These are phyloP conservation scores for Smallanthus sonchifolius DNA, from an alignment of 129 eudicot genomes.

Conservation along the genomic window DNA sequence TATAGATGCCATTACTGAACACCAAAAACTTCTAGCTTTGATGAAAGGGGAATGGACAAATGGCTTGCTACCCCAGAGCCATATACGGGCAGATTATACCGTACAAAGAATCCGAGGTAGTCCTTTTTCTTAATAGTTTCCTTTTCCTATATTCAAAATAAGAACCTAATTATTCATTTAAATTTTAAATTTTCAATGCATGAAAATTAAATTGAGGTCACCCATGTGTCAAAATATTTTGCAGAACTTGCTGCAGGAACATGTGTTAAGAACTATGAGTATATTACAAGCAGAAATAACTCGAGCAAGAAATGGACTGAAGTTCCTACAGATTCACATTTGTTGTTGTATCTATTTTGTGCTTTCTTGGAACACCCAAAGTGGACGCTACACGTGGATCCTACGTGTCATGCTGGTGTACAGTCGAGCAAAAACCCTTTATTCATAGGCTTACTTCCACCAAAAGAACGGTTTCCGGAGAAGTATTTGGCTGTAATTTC, in stretches of 20 bases:
- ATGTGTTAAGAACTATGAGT: slow-evolving; percentile 77
- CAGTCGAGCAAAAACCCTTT: slow-evolving; percentile 91
- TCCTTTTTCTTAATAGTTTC: slow-evolving; percentile 6
- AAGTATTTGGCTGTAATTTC: slow-evolving; percentile 73
- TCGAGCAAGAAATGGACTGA: slow-evolving; percentile 84
- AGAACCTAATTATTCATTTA: not conserved
- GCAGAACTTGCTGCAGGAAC: slow-evolving; percentile 92
- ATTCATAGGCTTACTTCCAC: slow-evolving; percentile 80
- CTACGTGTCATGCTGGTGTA: slow-evolving; percentile 73
- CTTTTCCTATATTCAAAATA: not conserved
- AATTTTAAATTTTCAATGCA: not conserved
- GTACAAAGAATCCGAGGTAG: slow-evolving; percentile 77
- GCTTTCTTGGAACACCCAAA: slow-evolving; percentile 90
- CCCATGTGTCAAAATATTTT: slow-evolving; percentile 17
- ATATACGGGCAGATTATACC: slow-evolving; percentile 72
- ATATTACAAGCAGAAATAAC: slow-evolving; percentile 57
- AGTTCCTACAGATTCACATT: slow-evolving; percentile 86
- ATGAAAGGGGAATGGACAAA: slow-evolving; percentile 93
- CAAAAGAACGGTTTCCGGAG: slow-evolving; percentile 92
- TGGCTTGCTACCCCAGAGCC: slow-evolving; percentile 90
- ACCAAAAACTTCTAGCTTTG: slow-evolving; percentile 79
- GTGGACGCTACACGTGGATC: slow-evolving; percentile 95
- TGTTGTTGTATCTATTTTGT: slow-evolving; percentile 82
- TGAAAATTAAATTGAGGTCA: not conserved
- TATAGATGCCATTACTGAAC: slow-evolving; percentile 81